Conservation (phyloP, 495 filamentous ascomycete species). For the Penicillium maclennaniae region DNA sequence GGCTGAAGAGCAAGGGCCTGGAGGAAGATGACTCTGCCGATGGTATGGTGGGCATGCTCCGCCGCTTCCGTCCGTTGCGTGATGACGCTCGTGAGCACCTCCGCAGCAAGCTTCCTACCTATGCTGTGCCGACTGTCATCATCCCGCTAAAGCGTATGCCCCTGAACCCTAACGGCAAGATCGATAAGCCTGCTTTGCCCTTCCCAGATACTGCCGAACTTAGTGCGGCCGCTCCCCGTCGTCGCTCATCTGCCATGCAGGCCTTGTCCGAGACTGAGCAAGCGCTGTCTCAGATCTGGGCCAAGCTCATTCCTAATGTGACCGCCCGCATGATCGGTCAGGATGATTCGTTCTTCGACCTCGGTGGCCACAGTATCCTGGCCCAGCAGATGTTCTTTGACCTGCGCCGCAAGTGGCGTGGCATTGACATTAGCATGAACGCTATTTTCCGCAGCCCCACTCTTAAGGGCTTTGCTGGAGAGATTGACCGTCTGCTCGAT, state of each 20-base stretch:
- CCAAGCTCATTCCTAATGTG: constrained; percentile 48
- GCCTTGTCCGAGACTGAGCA: constrained; percentile 62
- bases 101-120: constrained; percentile 68
- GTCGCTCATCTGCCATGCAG: constrained; percentile 35
- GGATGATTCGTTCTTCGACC: constrained; percentile 77
- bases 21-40: constrained; percentile 47
- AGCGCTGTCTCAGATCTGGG: constrained; percentile 66
- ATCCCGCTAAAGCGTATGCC: constrained; percentile 79
- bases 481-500: constrained; percentile 64
- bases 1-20: constrained; percentile 55
- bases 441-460: constrained; percentile 74
- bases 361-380: constrained; percentile 82
- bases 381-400: constrained; percentile 81
- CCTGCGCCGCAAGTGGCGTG: constrained; percentile 58
- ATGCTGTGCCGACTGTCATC: constrained; percentile 78
- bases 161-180: constrained; percentile 92
- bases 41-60: constrained; percentile 57
- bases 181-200: constrained; percentile 84
- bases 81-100: constrained; percentile 73
- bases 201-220: constrained; percentile 77
- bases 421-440: constrained; percentile 68
- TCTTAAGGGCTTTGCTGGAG: constrained; percentile 64
- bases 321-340: constrained; percentile 55
- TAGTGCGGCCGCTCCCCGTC: constrained; percentile 34
- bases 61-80: constrained; percentile 62